Conservation (phyloP, 2,329 filamentous ascomycete species). For the Xylariaceae sp. region DNA sequence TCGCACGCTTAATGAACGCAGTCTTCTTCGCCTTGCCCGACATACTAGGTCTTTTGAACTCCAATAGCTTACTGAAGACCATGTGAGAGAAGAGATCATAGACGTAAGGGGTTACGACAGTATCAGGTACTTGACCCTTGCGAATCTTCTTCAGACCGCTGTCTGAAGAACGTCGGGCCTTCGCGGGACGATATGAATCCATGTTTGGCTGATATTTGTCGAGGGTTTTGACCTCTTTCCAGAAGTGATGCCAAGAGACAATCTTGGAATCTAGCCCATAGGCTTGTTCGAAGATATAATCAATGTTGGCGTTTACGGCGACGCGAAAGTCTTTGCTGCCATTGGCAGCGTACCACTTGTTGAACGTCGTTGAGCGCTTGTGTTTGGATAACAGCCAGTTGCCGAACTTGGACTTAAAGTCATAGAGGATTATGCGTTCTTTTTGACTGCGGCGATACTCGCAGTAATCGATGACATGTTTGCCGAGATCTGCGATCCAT, state of each 20-base stretch:
- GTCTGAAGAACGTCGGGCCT: neutral
- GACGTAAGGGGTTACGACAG: slow-evolving; percentile 68
- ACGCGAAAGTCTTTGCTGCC: slow-evolving; percentile 57
- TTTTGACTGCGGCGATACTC: slow-evolving; percentile 31
- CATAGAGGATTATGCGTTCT: slow-evolving; percentile 43
- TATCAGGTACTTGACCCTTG: slow-evolving; percentile 35
- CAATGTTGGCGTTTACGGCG: slow-evolving; percentile 54
- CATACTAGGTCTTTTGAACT: slow-evolving; percentile 32
- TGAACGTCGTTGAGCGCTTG: slow-evolving; percentile 38
- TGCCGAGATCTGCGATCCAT: slow-evolving; percentile 68
- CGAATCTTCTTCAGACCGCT: neutral
- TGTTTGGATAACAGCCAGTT: slow-evolving; percentile 52
- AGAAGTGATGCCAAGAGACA: slow-evolving; percentile 44
- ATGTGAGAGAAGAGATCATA: slow-evolving; percentile 61
- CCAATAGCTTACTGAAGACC: slow-evolving; percentile 53
- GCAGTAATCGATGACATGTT: slow-evolving; percentile 68
- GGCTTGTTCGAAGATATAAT: slow-evolving; percentile 64
- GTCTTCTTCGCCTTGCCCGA: slow-evolving; percentile 30
- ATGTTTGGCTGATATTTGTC: slow-evolving; percentile 33
- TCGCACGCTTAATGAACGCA: slow-evolving; percentile 25
- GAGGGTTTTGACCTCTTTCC: slow-evolving; percentile 47
- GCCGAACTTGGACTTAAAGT: slow-evolving; percentile 57
- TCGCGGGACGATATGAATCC: slow-evolving; percentile 13
- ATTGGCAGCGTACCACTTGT: slow-evolving; percentile 51
- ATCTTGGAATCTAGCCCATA: slow-evolving; percentile 38